Base-by-base conservation (phyloP, 495 filamentous ascomycete species). In the Aspergillus biplanus region DNA sequence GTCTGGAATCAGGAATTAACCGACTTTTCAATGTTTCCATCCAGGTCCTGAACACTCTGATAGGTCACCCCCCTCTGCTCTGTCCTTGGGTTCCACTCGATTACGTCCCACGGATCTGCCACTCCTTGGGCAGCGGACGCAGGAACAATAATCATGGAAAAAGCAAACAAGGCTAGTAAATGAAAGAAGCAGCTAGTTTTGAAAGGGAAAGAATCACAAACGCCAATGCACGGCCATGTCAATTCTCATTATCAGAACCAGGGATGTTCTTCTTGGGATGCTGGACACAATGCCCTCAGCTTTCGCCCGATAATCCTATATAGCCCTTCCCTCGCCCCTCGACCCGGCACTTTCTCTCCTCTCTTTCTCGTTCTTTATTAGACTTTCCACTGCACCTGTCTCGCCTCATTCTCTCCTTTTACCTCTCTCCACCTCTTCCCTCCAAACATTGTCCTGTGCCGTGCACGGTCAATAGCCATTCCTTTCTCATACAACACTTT, bases 391-490 rank as follows among this genome's bases (percentile, higher is more conserved):
- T 57, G 13, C 34, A 16, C 60, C 68, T 49, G 18, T 58, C 55
- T 54, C 63, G 63, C 52, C 48, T 53, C 50, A 48, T 42, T 59
- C 8, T 61, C 39, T 59, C 37, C 34, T 44, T 56, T 16, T 33
- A 32, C 21, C n/a, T 58, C 46, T 58, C 27, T 54, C 63, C 54
- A 49, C 63, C 69, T 21, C 63, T 69, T 53, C 56, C 56, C 58
- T 49, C 46, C 63, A 62, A 35, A 52, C 54, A 35, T 75, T 69
- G 58, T 67, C 73, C 72, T 73, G 73, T 75, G 73, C 75, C 71
- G 75, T 72, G 73, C 75, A 73, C 73, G 69, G 71, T 77, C 75
- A 68, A 65, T 65, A 52, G 39, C 35, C 67, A 64, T 69, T 69
- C 63, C 48, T 65, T 69, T 61, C 37, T 55, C 53, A 35, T 33